Percentiles rank a stretch among this genome's conserved stretches.
These are phyloP conservation scores for Datisca glomerata DNA, from an alignment of 306 rosid species.

Conservation along the genomic window DNA sequence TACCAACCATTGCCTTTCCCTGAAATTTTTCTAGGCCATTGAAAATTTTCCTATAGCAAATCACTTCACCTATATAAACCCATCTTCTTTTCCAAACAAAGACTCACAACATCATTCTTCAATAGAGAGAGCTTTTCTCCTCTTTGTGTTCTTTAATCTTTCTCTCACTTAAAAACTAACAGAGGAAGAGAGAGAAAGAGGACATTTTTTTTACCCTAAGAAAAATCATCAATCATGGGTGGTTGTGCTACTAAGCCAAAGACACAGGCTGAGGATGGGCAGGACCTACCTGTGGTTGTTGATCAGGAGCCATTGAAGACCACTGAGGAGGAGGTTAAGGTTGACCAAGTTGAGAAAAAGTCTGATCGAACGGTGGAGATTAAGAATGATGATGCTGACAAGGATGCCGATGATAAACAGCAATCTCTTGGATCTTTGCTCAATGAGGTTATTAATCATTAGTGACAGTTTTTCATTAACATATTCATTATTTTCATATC, in stretches of 20 bases:
- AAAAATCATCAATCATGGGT: slow-evolving; percentile 9
- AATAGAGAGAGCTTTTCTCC: background rate
- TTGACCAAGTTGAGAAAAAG: background rate
- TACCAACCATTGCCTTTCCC: background rate
- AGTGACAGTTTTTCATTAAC: background rate
- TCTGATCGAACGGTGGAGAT: background rate
- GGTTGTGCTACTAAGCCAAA: slow-evolving; percentile 14
- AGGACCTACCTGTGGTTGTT: background rate
- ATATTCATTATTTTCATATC: background rate
- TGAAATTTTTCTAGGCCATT: slow-evolving; percentile 1
- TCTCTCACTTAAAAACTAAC: background rate
- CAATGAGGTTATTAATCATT: background rate
- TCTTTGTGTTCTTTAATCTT: background rate
- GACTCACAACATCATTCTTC: background rate
- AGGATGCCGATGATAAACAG: slow-evolving; percentile 5
- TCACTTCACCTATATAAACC: background rate
- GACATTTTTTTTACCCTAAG: background rate
- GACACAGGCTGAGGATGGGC: background rate
- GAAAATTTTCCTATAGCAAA: background rate
- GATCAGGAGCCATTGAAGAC: slow-evolving; percentile 1
- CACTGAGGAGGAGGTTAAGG: background rate
- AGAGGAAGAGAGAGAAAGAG: slow-evolving; percentile 1
- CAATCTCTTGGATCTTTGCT: slow-evolving; percentile 4
- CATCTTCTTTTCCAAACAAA: background rate
- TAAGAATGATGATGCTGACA: background rate